Evolutionary conservation across 768 basidiomycete genomes (phyloP).

Genomic region (Rhizopogon vinicolor): DNA sequence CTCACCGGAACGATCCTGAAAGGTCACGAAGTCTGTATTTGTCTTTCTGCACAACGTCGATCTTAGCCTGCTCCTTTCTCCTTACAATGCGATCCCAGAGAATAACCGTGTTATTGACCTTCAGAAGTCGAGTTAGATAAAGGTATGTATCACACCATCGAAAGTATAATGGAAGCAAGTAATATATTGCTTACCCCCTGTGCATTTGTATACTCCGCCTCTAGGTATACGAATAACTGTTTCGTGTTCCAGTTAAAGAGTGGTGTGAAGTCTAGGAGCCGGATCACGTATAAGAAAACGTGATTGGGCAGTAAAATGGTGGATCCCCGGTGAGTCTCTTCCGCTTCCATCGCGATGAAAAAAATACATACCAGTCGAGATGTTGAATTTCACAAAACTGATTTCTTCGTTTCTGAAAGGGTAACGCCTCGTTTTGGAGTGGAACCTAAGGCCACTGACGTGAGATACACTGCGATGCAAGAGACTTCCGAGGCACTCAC

Average conservation of each 20-base stretch:
- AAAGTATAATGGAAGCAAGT: background rate
- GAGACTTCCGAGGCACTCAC: slow-evolving; percentile 37
- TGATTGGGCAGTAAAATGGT: slow-evolving; percentile 1
- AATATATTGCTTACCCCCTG: slow-evolving; percentile 54
- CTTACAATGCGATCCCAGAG: slow-evolving; percentile 91
- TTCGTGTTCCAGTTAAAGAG: slow-evolving; percentile 98
- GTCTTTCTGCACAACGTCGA: slow-evolving; percentile 60
- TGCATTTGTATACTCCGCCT: slow-evolving; percentile 74
- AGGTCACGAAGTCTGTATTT: slow-evolving; percentile 83
- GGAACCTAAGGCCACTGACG: slow-evolving; percentile 32
- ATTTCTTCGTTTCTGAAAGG: slow-evolving; percentile 64
- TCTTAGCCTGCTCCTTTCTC: slow-evolving; percentile 67
- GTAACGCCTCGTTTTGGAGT: slow-evolving; percentile 48
- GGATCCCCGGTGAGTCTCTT: slow-evolving; percentile 19
- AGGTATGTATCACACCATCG: background rate
- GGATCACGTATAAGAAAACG: background rate
- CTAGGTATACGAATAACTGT: slow-evolving; percentile 83
- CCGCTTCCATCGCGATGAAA: slow-evolving; percentile 19
- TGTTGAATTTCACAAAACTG: slow-evolving; percentile 77
- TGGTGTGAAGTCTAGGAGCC: slow-evolving; percentile 61
- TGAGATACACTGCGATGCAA: slow-evolving; percentile 4
- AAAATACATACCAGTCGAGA: slow-evolving; percentile 61
- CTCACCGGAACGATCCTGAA: slow-evolving; percentile 70
- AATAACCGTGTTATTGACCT: slow-evolving; percentile 76
- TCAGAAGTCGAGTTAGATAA: slow-evolving; percentile 9